Evolutionary conservation across 75 land plant genomes (phyloP).

Genomic region (Ceratopteris richardii): DNA sequence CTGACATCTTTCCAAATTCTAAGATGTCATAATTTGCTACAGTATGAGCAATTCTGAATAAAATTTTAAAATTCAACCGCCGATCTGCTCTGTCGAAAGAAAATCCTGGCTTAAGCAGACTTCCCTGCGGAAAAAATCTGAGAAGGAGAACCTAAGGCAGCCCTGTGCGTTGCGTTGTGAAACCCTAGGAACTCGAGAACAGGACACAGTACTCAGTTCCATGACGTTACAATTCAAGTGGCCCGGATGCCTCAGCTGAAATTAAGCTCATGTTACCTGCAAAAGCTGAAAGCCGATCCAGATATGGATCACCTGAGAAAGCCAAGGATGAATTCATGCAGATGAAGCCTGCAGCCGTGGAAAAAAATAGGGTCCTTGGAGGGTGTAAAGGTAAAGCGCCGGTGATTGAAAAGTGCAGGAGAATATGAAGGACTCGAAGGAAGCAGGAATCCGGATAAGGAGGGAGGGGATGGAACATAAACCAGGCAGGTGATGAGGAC

Average conservation of each 20-base stretch:
- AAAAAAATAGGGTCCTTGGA: too few relatives aligned
- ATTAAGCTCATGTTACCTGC: too few relatives aligned
- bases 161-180: background rate
- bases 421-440: background rate
- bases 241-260: too few relatives aligned
- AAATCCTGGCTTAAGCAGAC: background rate
- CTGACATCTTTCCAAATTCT: constrained; percentile 9
- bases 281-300: too few relatives aligned
- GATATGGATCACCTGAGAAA: too few relatives aligned
- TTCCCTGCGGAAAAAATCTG: background rate
- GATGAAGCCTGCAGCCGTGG: too few relatives aligned
- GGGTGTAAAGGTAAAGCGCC: background rate
- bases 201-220: too few relatives aligned
- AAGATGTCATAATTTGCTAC: background rate
- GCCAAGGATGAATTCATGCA: background rate
- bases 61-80: background rate
- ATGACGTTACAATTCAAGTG: too few relatives aligned
- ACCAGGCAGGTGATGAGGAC: background rate
- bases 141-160: background rate
- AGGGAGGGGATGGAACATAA: background rate
- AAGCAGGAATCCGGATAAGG: background rate
- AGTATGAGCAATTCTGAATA: background rate
- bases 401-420: background rate
- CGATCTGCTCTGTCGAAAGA: background rate
- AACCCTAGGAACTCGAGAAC: background rate